These are phyloP conservation scores for Backusella circina DNA, from an alignment of 192 early-diverging fungal genomes.

Conservation along the genomic window DNA sequence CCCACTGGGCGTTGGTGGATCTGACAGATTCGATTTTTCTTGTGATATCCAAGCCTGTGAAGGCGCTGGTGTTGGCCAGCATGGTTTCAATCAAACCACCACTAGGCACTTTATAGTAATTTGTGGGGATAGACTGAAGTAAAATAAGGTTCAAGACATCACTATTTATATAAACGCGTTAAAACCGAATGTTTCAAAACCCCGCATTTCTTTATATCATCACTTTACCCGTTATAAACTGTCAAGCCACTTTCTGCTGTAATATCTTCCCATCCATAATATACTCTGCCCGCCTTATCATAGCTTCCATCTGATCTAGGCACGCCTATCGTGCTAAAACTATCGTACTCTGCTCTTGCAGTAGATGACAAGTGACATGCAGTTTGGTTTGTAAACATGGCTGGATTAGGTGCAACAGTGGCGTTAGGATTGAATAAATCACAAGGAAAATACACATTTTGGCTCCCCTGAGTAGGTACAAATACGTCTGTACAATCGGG, in stretches of 20 bases:
- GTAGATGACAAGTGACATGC: conserved; percentile 26
- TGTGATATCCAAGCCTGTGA: conserved; percentile 51
- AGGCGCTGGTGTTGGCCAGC: background rate
- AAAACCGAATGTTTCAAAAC: background rate
- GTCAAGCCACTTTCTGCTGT: conserved; percentile 13
- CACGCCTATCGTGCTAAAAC: conserved; percentile 14
- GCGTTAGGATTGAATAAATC: conserved; percentile 25
- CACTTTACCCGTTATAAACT: conserved; percentile 31
- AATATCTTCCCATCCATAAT: conserved; percentile 31
- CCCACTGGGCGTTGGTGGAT: conserved; percentile 42
- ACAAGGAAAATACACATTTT: conserved; percentile 28
- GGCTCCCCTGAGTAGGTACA: conserved; percentile 13
- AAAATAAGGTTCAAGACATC: conserved; percentile 33
- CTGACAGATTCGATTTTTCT: conserved; percentile 30
- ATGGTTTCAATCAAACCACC: conserved; percentile 25
- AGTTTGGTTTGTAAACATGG: conserved; percentile 20
- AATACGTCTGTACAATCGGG: background rate
- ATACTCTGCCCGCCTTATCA: conserved; percentile 31
- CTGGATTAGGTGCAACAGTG: conserved; percentile 16
- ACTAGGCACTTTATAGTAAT: conserved; percentile 17
- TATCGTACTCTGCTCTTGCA: conserved; percentile 10
- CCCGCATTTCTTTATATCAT: background rate
- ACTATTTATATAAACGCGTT: conserved; percentile 6
- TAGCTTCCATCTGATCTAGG: conserved; percentile 11
- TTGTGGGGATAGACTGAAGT: conserved; percentile 21